Base-by-base conservation (phyloP, 2,329 filamentous ascomycete genomes). In the Beauveria sp. region DNA sequence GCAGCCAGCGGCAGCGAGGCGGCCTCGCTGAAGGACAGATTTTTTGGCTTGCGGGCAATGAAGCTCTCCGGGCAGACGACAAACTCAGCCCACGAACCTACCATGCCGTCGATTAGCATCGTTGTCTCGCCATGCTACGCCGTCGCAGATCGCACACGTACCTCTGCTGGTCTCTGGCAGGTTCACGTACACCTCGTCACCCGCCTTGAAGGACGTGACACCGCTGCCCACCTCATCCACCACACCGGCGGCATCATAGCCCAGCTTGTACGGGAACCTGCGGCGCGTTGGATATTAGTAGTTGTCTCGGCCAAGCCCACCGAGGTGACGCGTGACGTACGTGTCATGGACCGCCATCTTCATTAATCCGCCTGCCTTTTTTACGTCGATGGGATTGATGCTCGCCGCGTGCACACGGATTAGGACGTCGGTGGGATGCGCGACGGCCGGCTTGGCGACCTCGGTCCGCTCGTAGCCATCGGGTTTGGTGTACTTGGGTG, bases 301-400 rank as follows among this genome's bases (percentile, higher is more conserved):
- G 14, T 6, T 16, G 34, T 38, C 2, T 4, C 12, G 2, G 14
- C 14, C 34, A 38, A 38, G 14, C 12, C 14, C 34, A 38, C 34
- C 34, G 5, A 1, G 38, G 14, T 12, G 12, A 2, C 10, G 28
- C 24, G 16, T 45, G 9, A 57, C 71, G 58, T 63, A 75, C 72
- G 63, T 40, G 50, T 74, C 73, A 50, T 69, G 66, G 3, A 73
- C 12, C 7, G 68, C 68, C 12, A 68, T 16, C 53, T 76, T 77
- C 43, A 74, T 61, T 1, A 69, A 63, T 0, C 75, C 76, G 18
- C 67, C 66, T 0, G 75, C 77, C 57, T 72, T 73, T 63, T 76
- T 75, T 4, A 79, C 71, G 67, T 80, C 78, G 3, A 79, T 68
- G 1, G 78, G 76, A 62, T 81, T 79, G 46, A 79, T 69, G 51